Base-by-base conservation (phyloP, 176 grass and related monocot genomes). In the Rhynchospora breviuscula region DNA sequence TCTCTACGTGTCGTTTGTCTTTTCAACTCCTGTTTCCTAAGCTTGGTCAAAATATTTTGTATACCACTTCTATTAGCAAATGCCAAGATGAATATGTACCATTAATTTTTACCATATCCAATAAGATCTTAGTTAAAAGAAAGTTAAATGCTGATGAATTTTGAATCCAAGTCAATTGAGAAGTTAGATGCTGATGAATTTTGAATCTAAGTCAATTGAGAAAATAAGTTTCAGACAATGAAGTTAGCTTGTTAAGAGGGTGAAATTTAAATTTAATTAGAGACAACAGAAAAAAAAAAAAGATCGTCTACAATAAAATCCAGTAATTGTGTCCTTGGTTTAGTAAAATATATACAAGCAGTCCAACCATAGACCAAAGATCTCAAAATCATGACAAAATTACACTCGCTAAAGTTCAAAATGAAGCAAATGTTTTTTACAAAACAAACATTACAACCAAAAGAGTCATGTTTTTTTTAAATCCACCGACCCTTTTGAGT, bases 361-460 rank as follows among this genome's bases (percentile, higher is more conserved):
- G 18, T 71, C 43, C 3, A 22, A 29, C 51, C 7, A 5, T 14
- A 29, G 73, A 81, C 23, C 40, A 81, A 15, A 80, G 35, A 80
- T 62, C 57, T 62, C 22, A 63, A 47, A 54, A 82, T 33, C 8
- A 52, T 11, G 15, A 22, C 47, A 78, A 82, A 67, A 66, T 66
- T 66, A 53, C 62, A 82, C 43, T 21, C 51, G 2, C 74, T 79
- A 15, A 33, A 45, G 12, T 45, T 81, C 40, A 64, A 81, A 81
- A 81, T 47, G 54, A 44, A 60, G 58, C 43, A 82, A 82, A 67
- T 81, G 40, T 3, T 81, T 29, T 61, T 63, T 22, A 63, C 54
- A 81, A 62, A 9, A 63, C 51, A 45, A 61, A 35, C 54, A 64
- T 63, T 62, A 63, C 4, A 58, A 35, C 33, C 8, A 46, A 80